Conservation (phyloP, 163 green algal species). For the Scenedesmus sp. region DNA sequence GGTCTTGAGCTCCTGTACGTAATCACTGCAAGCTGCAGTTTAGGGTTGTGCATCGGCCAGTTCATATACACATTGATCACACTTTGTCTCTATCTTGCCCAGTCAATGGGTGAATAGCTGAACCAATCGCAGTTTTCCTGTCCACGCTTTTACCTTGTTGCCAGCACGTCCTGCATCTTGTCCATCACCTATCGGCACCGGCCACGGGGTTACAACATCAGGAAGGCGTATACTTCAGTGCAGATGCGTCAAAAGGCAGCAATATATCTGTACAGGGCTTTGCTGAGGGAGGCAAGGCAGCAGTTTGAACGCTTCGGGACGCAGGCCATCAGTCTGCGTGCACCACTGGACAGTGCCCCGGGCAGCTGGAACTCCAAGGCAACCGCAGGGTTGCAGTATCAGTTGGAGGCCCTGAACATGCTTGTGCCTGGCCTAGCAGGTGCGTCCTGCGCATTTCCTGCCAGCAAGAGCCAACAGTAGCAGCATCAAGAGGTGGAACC, state of each 20-base stretch:
- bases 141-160: too few relatives aligned
- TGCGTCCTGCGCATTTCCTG: neutral
- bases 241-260: constrained; percentile 29
- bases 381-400: constrained; percentile 6
- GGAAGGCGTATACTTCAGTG: neutral
- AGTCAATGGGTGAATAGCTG: too few relatives aligned
- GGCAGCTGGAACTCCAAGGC: constrained; percentile 27
- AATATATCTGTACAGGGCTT: constrained; percentile 20
- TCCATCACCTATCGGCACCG: neutral
- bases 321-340: neutral
- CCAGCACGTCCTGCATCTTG: neutral
- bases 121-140: too few relatives aligned
- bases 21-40: too few relatives aligned
- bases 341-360: neutral
- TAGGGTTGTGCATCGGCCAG: too few relatives aligned
- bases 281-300: neutral
- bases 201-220: neutral
- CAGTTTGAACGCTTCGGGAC: constrained; percentile 2
- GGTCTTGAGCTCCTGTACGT: too few relatives aligned
- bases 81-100: too few relatives aligned
- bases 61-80: too few relatives aligned
- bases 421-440: neutral
- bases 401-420: neutral
- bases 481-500: neutral
- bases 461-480: neutral